Evolutionary conservation across 192 early-diverging fungal species (phyloP).

Genomic region (Rhizoclosmatium sp.): DNA sequence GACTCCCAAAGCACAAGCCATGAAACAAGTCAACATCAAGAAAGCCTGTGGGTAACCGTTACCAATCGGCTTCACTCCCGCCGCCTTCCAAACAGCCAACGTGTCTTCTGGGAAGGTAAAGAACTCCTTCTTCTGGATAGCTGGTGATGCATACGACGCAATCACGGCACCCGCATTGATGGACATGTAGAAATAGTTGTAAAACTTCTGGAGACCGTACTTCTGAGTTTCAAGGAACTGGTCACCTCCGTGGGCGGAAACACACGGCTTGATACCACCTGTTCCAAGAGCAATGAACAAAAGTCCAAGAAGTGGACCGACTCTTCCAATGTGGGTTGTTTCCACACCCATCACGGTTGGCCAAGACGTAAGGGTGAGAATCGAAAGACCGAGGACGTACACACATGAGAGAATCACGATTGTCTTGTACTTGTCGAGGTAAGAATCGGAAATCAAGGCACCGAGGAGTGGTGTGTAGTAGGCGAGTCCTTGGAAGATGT

Average conservation of each 20-base stretch:
- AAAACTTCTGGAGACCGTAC: slow-evolving; percentile 59
- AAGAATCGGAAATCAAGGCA: slow-evolving; percentile 66
- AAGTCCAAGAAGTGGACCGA: slow-evolving; percentile 41
- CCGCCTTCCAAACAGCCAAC: background rate
- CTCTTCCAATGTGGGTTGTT: slow-evolving; percentile 16
- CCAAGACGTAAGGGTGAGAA: slow-evolving; percentile 59
- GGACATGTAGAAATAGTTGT: slow-evolving; percentile 58
- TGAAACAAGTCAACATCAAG: slow-evolving; percentile 53
- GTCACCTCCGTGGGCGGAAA: slow-evolving; percentile 64
- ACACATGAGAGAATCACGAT: slow-evolving; percentile 53
- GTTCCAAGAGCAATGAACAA: slow-evolving; percentile 67
- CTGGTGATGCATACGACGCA: slow-evolving; percentile 58
- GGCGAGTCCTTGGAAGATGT: background rate
- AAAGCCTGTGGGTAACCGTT: slow-evolving; percentile 61
- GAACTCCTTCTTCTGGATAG: slow-evolving; percentile 44
- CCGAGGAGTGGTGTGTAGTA: slow-evolving; percentile 56
- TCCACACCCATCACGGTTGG: slow-evolving; percentile 48
- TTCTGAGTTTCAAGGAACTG: slow-evolving; percentile 62
- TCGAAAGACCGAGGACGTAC: slow-evolving; percentile 58
- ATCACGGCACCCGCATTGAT: slow-evolving; percentile 68
- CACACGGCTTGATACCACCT: slow-evolving; percentile 73
- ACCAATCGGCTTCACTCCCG: background rate
- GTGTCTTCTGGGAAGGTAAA: slow-evolving; percentile 38
- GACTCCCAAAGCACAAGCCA: slow-evolving; percentile 49
- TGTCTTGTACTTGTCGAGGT: slow-evolving; percentile 69